These are phyloP conservation scores for Peniophora sp. DNA, from an alignment of 1,284 basidiomycete species.

Conservation along the genomic window DNA sequence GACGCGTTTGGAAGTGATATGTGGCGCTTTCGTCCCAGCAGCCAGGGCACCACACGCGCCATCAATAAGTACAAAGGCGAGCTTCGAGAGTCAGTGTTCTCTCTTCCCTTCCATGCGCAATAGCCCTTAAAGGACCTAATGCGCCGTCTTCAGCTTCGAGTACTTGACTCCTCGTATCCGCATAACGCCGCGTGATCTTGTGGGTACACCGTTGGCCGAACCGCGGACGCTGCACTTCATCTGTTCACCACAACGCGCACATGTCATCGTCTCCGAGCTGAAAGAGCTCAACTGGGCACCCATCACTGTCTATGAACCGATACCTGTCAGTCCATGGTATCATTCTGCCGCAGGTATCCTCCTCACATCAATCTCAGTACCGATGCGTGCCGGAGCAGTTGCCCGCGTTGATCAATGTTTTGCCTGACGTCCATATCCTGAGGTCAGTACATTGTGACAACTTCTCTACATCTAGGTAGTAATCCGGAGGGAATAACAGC, in stretches of 20 bases:
- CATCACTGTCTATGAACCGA: slow-evolving; percentile 75
- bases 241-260: slow-evolving; percentile 72
- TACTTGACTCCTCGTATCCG: slow-evolving; percentile 74
- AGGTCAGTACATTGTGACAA: slow-evolving; percentile 36
- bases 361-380: too few species aligned
- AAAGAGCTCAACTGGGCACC: slow-evolving; percentile 52
- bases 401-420: slow-evolving; percentile 52
- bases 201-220: slow-evolving; percentile 40
- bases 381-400: slow-evolving; percentile 76
- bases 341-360: too few species aligned
- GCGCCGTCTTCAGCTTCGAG: slow-evolving; percentile 49
- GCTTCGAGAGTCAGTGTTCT: slow-evolving; percentile 47
- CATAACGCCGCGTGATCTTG: slow-evolving; percentile 64
- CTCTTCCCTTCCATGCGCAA: slow-evolving; percentile 1
- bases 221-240: slow-evolving; percentile 77
- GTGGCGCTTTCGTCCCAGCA: slow-evolving; percentile 67
- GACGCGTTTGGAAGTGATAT: slow-evolving; percentile 66
- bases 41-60: slow-evolving; percentile 60
- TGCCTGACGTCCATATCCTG: slow-evolving; percentile 55
- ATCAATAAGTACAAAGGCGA: slow-evolving; percentile 76
- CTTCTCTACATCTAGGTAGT: not conserved
- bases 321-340: slow-evolving; percentile 77
- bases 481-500: slow-evolving; percentile 27
- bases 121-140: not conserved
- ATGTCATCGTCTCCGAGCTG: slow-evolving; percentile 60